Base-by-base conservation (phyloP, 2,329 filamentous ascomycete species). In the Ceratocystis albifundus region DNA sequence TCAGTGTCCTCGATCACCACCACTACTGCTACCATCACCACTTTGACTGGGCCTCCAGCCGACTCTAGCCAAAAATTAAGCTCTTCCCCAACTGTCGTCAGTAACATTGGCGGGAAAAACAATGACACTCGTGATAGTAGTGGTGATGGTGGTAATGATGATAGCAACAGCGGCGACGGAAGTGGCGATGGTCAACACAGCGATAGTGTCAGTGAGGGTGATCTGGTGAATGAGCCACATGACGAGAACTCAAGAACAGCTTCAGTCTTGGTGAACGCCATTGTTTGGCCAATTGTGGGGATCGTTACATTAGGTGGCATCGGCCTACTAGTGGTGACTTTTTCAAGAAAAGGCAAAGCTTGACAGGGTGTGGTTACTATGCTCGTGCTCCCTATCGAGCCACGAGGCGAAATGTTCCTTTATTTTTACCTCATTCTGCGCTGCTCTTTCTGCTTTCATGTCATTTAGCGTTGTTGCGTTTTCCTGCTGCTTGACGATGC, bases 231-330 rank as follows among this genome's bases (percentile, higher is more conserved):
- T 7, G 36, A 63, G n/a, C 25, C 25, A 10, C 28, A 45, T 10
- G 41, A 63, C 12, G 44, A 48, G 46, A 48, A 44, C 30, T 63
- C 61, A 8, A 28, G 61, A n/a, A 28, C 61, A 5, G 61, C 61
- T 50, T 46, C 44, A n/a, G 10, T 50, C 30, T 30, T 63, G 25
- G 61, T 65, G 15, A 67, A 67, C n/a, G 66, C 66, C 3, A 67
- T 67, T 62, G 66, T 67, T 25, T 65, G 62, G 66, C 66, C 62
- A 17, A 64, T 67, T n/a, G 62, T 67, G 17, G 62, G 62, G 17
- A 28, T 30, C 25, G 66, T 57, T 17, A 44, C 59, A 22, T 1
- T 67, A 10, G 62, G 45, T 30, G 45, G 45, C 44, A 65, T 61
- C 7, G 62, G 62, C 22, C 55, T 67, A 7, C 8, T 67, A 12